phyloP scores from a whole-genome alignment of 768 basidiomycete species.

The Amanita fuliginea region DNA sequence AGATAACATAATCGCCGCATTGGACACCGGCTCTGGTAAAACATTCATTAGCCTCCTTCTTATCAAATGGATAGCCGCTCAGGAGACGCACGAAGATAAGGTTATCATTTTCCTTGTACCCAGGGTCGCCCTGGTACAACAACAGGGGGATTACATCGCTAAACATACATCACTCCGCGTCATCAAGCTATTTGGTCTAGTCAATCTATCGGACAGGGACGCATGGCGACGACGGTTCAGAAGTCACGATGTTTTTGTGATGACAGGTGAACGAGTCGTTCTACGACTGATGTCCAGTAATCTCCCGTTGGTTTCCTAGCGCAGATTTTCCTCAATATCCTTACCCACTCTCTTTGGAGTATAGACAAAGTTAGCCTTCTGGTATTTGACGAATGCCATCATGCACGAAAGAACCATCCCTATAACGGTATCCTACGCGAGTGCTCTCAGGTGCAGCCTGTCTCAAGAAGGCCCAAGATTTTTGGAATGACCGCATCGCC shows the following conservation, averaged over 20 bases:
- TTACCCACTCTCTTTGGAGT: constrained; percentile 75
- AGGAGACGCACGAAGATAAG: constrained; percentile 39
- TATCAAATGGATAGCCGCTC: constrained; percentile 62
- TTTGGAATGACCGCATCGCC: constrained; percentile 93
- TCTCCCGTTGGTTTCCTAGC: constrained; percentile 28
- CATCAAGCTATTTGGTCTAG: constrained; percentile 55
- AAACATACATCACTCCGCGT: constrained; percentile 59
- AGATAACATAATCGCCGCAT: constrained; percentile 62
- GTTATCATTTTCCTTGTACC: constrained; percentile 76
- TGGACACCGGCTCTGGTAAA: constrained; percentile 72
- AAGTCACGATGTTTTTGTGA: constrained; percentile 65
- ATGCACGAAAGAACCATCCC: constrained; percentile 63
- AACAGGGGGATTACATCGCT: constrained; percentile 61
- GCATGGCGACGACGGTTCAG: constrained; percentile 59
- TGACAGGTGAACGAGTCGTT: constrained; percentile 50
- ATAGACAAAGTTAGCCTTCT: constrained; percentile 60
- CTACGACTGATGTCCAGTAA: not conserved
- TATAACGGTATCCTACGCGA: constrained; percentile 71
- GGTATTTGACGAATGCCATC: constrained; percentile 78
- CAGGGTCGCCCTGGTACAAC: constrained; percentile 75
- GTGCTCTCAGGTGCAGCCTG: constrained; percentile 38
- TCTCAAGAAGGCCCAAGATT: constrained; percentile 54
- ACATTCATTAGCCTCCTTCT: constrained; percentile 67
- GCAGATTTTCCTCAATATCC: constrained; percentile 70
- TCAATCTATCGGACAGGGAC: constrained; percentile 53